Evolutionary conservation across 768 basidiomycete species (phyloP).

Genomic region (Boletus subparvulus): DNA sequence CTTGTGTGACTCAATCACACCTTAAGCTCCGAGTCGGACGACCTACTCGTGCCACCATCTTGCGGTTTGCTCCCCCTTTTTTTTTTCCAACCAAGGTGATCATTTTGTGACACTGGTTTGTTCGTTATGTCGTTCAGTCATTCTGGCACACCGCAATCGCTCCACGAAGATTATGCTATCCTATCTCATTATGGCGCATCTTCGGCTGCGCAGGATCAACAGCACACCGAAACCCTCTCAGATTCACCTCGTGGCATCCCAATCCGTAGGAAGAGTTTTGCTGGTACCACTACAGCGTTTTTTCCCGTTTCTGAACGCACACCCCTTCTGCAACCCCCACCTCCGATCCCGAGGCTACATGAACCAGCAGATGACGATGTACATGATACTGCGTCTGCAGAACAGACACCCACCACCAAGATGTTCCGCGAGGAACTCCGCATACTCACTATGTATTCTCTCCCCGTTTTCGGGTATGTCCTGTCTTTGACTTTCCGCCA

Average conservation of each 20-base stretch:
- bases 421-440: slow-evolving; percentile 58
- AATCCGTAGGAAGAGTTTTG: slow-evolving; percentile 11
- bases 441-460: slow-evolving; percentile 60
- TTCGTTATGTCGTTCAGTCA: slow-evolving; percentile 18
- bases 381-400: slow-evolving; percentile 6
- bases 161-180: slow-evolving; percentile 66
- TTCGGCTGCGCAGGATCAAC: slow-evolving; percentile 12
- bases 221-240: slow-evolving; percentile 1
- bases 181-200: slow-evolving; percentile 50
- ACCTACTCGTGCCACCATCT: too few relatives aligned
- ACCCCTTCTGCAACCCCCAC: slow-evolving; percentile 48
- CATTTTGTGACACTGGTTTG: neutral
- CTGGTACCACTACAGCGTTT: neutral
- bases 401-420: slow-evolving; percentile 23
- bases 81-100: neutral
- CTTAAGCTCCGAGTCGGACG: too few relatives aligned
- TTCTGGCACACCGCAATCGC: slow-evolving; percentile 35
- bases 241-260: slow-evolving; percentile 20
- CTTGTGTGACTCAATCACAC: too few relatives aligned
- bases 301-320: slow-evolving; percentile 46
- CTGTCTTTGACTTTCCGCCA: neutral
- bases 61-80: too few relatives aligned
- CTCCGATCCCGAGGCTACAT: slow-evolving; percentile 55
- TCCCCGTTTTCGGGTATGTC: slow-evolving; percentile 71
- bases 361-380: slow-evolving; percentile 41